Evolutionary conservation across 2,329 filamentous ascomycete species (phyloP).

Genomic region (Cytospora chrysosperma): DNA sequence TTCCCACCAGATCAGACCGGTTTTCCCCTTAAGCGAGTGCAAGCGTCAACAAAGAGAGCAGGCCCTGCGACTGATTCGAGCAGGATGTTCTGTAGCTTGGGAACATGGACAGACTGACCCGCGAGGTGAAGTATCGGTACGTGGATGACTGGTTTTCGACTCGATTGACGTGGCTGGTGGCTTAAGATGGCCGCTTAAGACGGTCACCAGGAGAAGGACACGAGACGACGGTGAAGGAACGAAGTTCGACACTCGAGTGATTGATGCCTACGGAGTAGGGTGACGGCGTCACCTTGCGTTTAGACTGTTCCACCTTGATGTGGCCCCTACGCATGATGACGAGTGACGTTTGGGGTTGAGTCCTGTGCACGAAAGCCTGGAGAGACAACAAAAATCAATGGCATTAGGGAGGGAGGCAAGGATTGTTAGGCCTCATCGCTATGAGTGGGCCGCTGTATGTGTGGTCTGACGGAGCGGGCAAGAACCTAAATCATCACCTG

Average conservation of each 20-base stretch:
- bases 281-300: neutral
- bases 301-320: constrained; percentile 1
- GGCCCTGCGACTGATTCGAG: neutral
- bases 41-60: neutral
- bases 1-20: constrained; percentile 3
- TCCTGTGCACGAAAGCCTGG: neutral
- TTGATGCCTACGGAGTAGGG: neutral
- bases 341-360: neutral
- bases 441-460: neutral
- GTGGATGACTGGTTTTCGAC: neutral
- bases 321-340: constrained; percentile 8
- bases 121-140: neutral
- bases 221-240: neutral
- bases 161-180: neutral
- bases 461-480: neutral
- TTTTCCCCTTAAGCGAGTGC: neutral
- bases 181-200: neutral
- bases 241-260: neutral
- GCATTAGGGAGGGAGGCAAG: neutral
- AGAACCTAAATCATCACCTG: no score
- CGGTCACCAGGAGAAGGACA: neutral
- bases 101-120: neutral
- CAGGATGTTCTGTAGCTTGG: neutral
- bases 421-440: neutral
- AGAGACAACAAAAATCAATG: neutral